Evolutionary conservation across 345 rosid species (phyloP).

Genomic region (Microcos paniculata): DNA sequence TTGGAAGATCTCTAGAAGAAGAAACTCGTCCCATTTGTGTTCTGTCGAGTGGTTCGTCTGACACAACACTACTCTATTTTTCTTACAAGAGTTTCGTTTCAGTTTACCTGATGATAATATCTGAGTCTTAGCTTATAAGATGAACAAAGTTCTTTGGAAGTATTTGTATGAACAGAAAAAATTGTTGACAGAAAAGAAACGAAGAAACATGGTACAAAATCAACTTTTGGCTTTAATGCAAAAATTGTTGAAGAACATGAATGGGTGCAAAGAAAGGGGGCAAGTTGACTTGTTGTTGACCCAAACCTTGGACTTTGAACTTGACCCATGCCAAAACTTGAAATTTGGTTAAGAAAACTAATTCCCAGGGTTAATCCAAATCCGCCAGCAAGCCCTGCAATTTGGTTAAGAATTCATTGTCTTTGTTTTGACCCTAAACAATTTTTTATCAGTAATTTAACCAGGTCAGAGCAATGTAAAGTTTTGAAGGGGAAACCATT

Average conservation of each 20-base stretch:
- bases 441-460: too few species aligned
- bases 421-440: too few species aligned
- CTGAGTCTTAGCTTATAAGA: neutral
- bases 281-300: neutral
- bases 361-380: neutral
- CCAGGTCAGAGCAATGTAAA: too few species aligned
- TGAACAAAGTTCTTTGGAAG: neutral
- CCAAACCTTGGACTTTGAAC: constrained; percentile 1
- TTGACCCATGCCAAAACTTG: constrained; percentile 23
- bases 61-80: too few species aligned
- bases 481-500: too few species aligned
- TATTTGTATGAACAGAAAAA: too few species aligned
- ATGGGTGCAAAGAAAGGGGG: neutral
- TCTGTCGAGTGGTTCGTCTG: too few species aligned
- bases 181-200: neutral
- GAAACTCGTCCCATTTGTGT: too few species aligned
- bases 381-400: neutral
- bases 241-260: neutral
- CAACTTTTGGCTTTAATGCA: neutral
- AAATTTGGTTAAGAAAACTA: constrained; percentile 5
- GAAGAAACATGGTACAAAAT: neutral
- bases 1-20: too few species aligned
- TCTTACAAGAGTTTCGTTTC: neutral
- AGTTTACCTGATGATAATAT: too few species aligned
- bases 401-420: too few species aligned